Percentiles rank a stretch among this genome's conserved stretches.
These are phyloP conservation scores for Pichia sp. DNA, from an alignment of 1,139 yeast genomes.

Conservation along the genomic window DNA sequence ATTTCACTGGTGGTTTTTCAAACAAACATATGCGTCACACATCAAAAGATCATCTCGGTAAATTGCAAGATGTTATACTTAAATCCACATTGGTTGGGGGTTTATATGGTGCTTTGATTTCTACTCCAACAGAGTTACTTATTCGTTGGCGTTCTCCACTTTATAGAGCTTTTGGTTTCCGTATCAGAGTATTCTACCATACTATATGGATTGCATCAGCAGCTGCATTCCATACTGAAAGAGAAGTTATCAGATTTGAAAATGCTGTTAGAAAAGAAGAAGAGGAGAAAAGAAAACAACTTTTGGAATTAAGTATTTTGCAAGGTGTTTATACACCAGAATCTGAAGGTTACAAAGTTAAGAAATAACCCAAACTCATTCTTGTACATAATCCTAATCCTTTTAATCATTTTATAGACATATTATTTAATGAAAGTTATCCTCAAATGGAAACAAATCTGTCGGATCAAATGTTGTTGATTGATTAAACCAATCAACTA, in stretches of 20 bases:
- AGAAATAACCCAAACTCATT: neutral
- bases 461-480: conserved; percentile 2
- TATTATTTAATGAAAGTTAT: too few relatives aligned
- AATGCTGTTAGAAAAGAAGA: conserved; percentile 26
- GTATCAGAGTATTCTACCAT: conserved; percentile 30
- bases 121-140: conserved; percentile 29
- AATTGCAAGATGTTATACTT: conserved; percentile 24
- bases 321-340: conserved; percentile 28
- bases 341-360: conserved; percentile 20
- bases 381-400: neutral
- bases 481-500: conserved; percentile 11
- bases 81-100: conserved; percentile 28
- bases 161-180: conserved; percentile 29
- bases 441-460: conserved; percentile 4
- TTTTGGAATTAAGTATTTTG: conserved; percentile 27
- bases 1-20: conserved; percentile 9
- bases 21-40: conserved; percentile 18
- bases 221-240: conserved; percentile 29
- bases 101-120: conserved; percentile 29
- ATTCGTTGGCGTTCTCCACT: conserved; percentile 30
- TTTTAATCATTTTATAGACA: too few relatives aligned
- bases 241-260: conserved; percentile 28
- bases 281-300: conserved; percentile 24
- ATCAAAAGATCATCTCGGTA: conserved; percentile 21
- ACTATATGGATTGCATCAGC: conserved; percentile 30